Percentiles rank a stretch among this genome's conserved stretches.
phyloP scores from a whole-genome alignment of 1,284 basidiomycete species.

The Malassezia obtusa region DNA sequence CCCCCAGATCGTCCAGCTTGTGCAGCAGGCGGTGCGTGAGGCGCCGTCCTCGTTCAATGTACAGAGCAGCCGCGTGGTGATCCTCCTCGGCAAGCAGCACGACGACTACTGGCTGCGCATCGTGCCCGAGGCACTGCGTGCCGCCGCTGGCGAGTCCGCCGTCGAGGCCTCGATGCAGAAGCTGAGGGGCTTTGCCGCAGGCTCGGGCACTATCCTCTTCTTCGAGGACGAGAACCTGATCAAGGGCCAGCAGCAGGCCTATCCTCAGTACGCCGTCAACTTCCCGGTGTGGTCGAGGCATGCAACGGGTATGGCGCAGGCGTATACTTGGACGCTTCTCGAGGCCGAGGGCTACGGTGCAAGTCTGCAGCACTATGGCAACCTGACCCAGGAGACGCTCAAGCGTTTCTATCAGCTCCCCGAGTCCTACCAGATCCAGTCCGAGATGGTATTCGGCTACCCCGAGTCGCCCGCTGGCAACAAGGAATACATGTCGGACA shows the following conservation, averaged over 20 bases:
- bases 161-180: constrained; percentile 22
- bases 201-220: constrained; percentile 52
- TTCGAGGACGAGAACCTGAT: constrained; percentile 38
- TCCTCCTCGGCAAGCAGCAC: constrained; percentile 51
- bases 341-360: constrained; percentile 51
- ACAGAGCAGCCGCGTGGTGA: constrained; percentile 50
- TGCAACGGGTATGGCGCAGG: constrained; percentile 48
- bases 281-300: constrained; percentile 46
- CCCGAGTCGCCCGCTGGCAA: constrained; percentile 41
- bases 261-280: constrained; percentile 48
- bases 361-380: constrained; percentile 49
- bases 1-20: constrained; percentile 48
- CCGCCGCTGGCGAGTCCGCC: constrained; percentile 24
- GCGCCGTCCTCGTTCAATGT: constrained; percentile 51
- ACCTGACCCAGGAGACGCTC: constrained; percentile 31
- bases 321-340: constrained; percentile 51
- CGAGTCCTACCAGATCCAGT: constrained; percentile 48
- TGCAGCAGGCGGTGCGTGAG: constrained; percentile 50
- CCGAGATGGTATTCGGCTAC: constrained; percentile 52
- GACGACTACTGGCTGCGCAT: constrained; percentile 49
- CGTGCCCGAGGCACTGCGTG: constrained; percentile 39
- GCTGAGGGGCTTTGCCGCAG: constrained; percentile 48
- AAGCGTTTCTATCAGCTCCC: constrained; percentile 47
- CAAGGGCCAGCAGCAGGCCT: constrained; percentile 43
- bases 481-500: constrained; percentile 49